A percentile compares a stretch with the other conserved stretches of the same genome.
These are phyloP conservation scores for Lolium perenne DNA, from an alignment of 176 grass and related monocot species.

Conservation along the genomic window DNA sequence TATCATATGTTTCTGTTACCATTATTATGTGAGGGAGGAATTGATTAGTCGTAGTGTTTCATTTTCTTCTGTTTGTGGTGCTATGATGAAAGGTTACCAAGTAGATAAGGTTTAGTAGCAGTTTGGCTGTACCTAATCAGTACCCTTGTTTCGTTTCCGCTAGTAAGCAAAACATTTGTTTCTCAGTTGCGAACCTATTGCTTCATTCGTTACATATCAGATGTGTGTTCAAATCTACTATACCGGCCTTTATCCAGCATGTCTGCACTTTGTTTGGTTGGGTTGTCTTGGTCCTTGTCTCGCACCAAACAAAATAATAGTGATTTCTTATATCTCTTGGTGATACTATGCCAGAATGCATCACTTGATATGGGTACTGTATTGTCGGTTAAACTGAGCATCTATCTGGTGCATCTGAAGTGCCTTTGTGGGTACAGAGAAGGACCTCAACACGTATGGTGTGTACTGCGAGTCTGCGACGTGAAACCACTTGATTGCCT, in stretches of 20 bases:
- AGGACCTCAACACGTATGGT: too few relatives aligned
- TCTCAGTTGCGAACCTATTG: not conserved
- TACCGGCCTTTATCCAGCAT: not conserved
- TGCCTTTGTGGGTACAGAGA: too few relatives aligned
- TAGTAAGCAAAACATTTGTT: slow-evolving; percentile 32
- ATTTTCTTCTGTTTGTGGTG: slow-evolving; percentile 38
- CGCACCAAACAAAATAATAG: too few relatives aligned
- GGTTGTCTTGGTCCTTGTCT: too few relatives aligned
- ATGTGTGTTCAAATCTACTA: not conserved
- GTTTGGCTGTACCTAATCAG: slow-evolving; percentile 46
- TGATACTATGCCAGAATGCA: too few relatives aligned
- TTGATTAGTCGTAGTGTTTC: slow-evolving; percentile 39
- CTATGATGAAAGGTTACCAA: slow-evolving; percentile 38
- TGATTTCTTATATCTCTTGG: too few relatives aligned
- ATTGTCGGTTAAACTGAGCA: too few relatives aligned
- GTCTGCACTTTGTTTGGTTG: not conserved
- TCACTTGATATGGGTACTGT: too few relatives aligned
- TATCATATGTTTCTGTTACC: slow-evolving; percentile 49
- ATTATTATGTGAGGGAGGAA: slow-evolving; percentile 49
- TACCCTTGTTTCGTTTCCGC: slow-evolving; percentile 34
- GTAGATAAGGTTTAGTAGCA: slow-evolving; percentile 49
- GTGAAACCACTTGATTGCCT: too few relatives aligned
- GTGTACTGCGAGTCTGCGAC: too few relatives aligned
- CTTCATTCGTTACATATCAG: not conserved
- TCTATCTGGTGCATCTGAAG: too few relatives aligned